A percentile compares a stretch with the other conserved stretches of the same genome.
phyloP scores from a whole-genome alignment of 257 asterid genomes.

The Jacaranda copaia region DNA sequence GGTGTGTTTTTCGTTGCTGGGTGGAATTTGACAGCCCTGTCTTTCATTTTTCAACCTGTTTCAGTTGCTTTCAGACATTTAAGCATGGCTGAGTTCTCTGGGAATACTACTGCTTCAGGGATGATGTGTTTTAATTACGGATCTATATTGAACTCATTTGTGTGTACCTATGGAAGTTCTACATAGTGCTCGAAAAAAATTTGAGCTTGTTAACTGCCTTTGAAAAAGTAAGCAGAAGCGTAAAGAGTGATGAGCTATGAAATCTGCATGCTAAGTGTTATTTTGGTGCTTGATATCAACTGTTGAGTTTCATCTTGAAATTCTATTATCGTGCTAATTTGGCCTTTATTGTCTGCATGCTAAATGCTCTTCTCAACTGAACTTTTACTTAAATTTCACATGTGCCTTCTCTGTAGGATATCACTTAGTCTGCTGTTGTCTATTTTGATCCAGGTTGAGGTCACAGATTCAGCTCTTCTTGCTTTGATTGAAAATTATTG shows the following conservation, averaged over 20 bases:
- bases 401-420: conserved; percentile 12
- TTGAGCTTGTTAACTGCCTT: not conserved
- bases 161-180: not conserved
- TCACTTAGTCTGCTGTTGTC: conserved; percentile 27
- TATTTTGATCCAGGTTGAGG: conserved; percentile 75
- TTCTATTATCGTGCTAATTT: not conserved
- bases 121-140: too few species aligned
- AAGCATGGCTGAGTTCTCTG: too few species aligned
- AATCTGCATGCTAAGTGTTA: too few species aligned
- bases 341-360: not conserved
- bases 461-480: conserved; percentile 90
- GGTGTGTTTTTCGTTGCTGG: conserved; percentile 9
- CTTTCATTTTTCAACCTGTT: too few species aligned
- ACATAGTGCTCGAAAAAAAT: not conserved
- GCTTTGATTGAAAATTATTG: conserved; percentile 92
- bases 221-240: not conserved
- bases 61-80: too few species aligned
- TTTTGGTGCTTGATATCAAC: conserved; percentile 5
- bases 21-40: not conserved
- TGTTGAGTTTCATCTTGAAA: conserved; percentile 1
- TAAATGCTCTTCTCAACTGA: not conserved
- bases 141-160: too few species aligned
- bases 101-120: too few species aligned
- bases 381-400: not conserved
- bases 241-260: not conserved